Evolutionary conservation across 257 asterid species (phyloP), one percentile per base, ranked within the genome.

Genomic region (Penstemon barbatus): DNA sequence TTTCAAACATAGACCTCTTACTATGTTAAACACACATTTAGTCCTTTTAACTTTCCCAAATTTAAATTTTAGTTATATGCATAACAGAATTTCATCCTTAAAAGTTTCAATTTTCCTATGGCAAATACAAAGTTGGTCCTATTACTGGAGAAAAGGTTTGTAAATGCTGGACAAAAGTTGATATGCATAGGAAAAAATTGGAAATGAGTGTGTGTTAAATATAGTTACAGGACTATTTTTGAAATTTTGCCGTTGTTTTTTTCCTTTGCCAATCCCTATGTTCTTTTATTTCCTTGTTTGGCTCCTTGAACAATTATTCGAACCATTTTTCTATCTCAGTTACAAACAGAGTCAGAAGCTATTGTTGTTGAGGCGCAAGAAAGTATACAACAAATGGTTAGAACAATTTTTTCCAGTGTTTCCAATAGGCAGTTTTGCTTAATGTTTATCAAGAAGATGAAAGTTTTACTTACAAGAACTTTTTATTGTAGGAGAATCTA

Each of bases 371-470:
- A 90, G 70, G 73, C 87, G 74, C 86, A 80, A 62, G 87, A 84
- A 75, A 81, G 77, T 80, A 74, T 88, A 76, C 94, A 81, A 59
- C 87, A 82, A 72, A 74, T 87, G 90, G 99, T 88, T 73, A 71
- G 84, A 74, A 49, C 44, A 60, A 60, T 60, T 41, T 25, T 25
- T 25, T 25, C 33, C 33, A 1, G 3, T 25, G 33, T 25, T 25
- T 25, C 33, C 33, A 25, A 25, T 57, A 50, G 63, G 55, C 56
- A 54, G 25, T 57, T 11, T n/a, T 63, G 18, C 41, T 59, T 37
- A 69, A 33, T 58, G 49, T 43, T 62, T 15, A 63, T 74, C 50
- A 38, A 51, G 49, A 42, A 6, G 19, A 40, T 33, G 43, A 62
- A 5, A 36, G 48, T 37, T 38, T 48, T 63, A 40, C 45, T 69